phyloP scores from a whole-genome alignment of 192 early-diverging fungal species.

The Backusella luteola region DNA sequence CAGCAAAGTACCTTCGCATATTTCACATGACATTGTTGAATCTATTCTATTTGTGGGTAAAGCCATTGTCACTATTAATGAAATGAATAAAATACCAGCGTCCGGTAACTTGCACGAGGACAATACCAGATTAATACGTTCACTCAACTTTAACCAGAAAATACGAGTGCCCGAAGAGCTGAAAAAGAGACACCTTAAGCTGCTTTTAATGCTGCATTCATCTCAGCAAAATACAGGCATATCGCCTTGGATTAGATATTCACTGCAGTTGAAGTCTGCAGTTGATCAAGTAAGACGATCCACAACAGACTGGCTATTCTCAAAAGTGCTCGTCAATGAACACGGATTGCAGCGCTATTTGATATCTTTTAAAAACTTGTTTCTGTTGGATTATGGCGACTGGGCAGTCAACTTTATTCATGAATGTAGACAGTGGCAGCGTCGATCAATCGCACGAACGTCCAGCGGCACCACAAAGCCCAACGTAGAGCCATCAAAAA shows the following conservation, averaged over 20 bases:
- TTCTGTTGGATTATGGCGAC: constrained; percentile 62
- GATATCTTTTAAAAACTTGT: constrained; percentile 58
- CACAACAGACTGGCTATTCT: constrained; percentile 61
- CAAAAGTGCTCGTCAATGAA: constrained; percentile 63
- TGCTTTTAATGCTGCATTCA: constrained; percentile 20
- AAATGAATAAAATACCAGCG: constrained; percentile 27
- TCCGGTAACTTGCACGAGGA: background rate
- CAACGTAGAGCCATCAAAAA: background rate
- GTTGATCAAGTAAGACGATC: constrained; percentile 50
- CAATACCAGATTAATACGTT: background rate
- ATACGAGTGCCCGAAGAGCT: constrained; percentile 18
- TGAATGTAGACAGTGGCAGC: constrained; percentile 41
- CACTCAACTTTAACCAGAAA: constrained; percentile 15
- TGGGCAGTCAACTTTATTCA: constrained; percentile 56
- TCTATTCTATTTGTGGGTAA: constrained; percentile 71
- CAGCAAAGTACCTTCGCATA: constrained; percentile 47
- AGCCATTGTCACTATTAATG: constrained; percentile 52
- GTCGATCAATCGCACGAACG: constrained; percentile 2
- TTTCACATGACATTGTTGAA: constrained; percentile 51
- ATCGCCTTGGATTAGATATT: constrained; percentile 24
- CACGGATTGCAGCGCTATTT: constrained; percentile 52
- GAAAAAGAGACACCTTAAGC: constrained; percentile 19
- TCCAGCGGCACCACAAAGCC: background rate
- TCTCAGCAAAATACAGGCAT: background rate
- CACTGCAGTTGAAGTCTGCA: constrained; percentile 38